Evolutionary conservation across 1,284 basidiomycete species (phyloP).

Genomic region (Microbotryum silenes-acaulis): DNA sequence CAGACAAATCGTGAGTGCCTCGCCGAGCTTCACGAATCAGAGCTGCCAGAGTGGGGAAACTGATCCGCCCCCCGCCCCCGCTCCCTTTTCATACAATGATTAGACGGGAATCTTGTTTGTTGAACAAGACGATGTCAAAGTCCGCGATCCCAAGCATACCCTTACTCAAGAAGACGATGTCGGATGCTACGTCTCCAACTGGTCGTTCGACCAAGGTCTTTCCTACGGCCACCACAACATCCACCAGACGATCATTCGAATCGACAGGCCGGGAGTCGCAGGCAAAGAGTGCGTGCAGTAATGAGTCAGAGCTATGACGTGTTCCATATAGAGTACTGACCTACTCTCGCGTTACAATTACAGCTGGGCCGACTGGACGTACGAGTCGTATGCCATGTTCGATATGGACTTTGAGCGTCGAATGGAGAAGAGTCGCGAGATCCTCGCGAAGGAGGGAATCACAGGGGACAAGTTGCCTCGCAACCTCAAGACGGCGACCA

Average conservation of each 20-base stretch:
- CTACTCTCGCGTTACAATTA: not conserved
- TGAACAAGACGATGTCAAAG: slow-evolving; percentile 25
- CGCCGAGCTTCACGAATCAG: too few species aligned
- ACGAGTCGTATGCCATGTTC: slow-evolving; percentile 18
- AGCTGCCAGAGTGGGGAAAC: too few species aligned
- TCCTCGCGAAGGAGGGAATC: slow-evolving; percentile 7
- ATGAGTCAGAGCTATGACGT: too few species aligned
- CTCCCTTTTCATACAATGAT: not conserved
- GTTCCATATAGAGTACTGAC: too few species aligned
- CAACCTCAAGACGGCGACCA: slow-evolving; percentile 9
- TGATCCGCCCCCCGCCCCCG: too few species aligned
- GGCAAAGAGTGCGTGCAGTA: too few species aligned
- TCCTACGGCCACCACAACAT: slow-evolving; percentile 27
- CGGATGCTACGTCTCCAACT: slow-evolving; percentile 23
- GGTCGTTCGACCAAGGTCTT: slow-evolving; percentile 20
- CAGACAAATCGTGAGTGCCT: not conserved
- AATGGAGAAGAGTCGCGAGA: not conserved
- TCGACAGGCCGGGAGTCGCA: too few species aligned
- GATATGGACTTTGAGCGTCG: slow-evolving; percentile 15
- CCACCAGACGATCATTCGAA: slow-evolving; percentile 9
- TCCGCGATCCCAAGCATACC: slow-evolving; percentile 14
- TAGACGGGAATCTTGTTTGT: slow-evolving; percentile 21
- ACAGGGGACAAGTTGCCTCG: slow-evolving; percentile 5
- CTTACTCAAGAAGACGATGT: slow-evolving; percentile 11
- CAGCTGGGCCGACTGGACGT: slow-evolving; percentile 1